Evolutionary conservation across 75 land plant species (phyloP), one percentile per base, ranked within the genome.

Genomic region (Selaginella moellendorffii): DNA sequence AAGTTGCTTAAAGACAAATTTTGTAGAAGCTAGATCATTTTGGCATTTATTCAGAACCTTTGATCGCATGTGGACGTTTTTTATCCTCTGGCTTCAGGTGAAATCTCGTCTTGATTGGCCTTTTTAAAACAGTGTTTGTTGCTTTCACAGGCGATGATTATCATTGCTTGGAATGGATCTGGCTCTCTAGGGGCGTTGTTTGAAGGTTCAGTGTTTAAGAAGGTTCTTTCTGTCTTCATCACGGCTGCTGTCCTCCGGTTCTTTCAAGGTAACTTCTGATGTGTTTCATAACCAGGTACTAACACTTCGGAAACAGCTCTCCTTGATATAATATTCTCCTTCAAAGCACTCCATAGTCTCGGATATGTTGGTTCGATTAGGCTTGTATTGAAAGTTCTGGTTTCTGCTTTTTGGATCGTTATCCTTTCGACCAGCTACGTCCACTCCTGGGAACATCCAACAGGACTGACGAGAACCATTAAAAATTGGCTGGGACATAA

Each of bases 181-280:
- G 59, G 59, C n/a, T 56, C 59, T 21, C 8, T 24, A 9, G 24
- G 25, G 2, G 59, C 59, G n/a, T 5, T 24, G 19, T 56, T 56
- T 19, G 24, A 56, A 21, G 19, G 25, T 21, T 5, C 8, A 2
- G 59, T 56, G 5, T 56, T 56, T 56, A 56, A 56, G 59, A 56
- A 56, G 24, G 59, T 56, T 19, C 59, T 56, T 24, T 21, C 23
- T 9, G 24, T 56, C n/a, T 56, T 56, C 59, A 56, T 56, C 8
- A 56, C 59, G 2, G 59, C 59, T 56, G 59, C 59, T 56, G 59
- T 8, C 24, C 59, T 56, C 24, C 59, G 59, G n/a, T 56, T 56
- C n/a, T 24, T 56, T 19, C 59, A 56, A 56, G 59, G 59, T 19
- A 56, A 21, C 8, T 8, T n/a, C n/a, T n/a, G n/a, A n/a, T n/a